Conservation (phyloP, 1,284 basidiomycete genomes). For the Butyriboletus appendiculatus region DNA sequence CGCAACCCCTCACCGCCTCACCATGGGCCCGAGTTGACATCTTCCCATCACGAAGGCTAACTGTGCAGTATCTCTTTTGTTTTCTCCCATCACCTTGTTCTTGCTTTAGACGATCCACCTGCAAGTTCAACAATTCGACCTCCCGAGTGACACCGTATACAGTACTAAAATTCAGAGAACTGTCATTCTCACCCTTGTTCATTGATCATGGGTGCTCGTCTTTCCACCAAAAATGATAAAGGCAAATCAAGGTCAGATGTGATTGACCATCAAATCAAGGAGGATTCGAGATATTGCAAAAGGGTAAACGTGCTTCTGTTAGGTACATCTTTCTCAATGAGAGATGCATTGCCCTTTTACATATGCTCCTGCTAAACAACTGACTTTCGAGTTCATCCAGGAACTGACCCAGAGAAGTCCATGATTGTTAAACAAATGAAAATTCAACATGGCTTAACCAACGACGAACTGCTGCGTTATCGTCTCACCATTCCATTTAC, state of each 20-base stretch:
- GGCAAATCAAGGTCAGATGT: background rate
- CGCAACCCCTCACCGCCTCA: too few relatives aligned
- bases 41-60: too few relatives aligned
- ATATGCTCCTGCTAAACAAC: too few relatives aligned
- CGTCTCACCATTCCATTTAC: slow-evolving; percentile 1
- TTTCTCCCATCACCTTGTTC: too few relatives aligned
- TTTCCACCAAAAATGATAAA: background rate
- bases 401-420: background rate
- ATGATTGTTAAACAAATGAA: slow-evolving; percentile 7
- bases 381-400: background rate
- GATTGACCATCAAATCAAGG: slow-evolving; percentile 6
- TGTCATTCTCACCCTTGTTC: too few relatives aligned
- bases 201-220: background rate
- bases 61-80: too few relatives aligned
- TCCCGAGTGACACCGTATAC: too few relatives aligned
- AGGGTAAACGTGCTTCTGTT: slow-evolving; percentile 5
- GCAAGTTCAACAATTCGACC: too few relatives aligned
- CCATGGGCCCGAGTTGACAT: too few relatives aligned
- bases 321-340: background rate
- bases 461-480: background rate
- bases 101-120: too few relatives aligned
- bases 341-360: too few relatives aligned
- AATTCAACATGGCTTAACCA: slow-evolving; percentile 6
- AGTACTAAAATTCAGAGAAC: too few relatives aligned
- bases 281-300: slow-evolving; percentile 1